Evolutionary conservation across 1,284 basidiomycete species (phyloP), one percentile per base, ranked within the genome.

Genomic region (Rhodotorula glutinis): DNA sequence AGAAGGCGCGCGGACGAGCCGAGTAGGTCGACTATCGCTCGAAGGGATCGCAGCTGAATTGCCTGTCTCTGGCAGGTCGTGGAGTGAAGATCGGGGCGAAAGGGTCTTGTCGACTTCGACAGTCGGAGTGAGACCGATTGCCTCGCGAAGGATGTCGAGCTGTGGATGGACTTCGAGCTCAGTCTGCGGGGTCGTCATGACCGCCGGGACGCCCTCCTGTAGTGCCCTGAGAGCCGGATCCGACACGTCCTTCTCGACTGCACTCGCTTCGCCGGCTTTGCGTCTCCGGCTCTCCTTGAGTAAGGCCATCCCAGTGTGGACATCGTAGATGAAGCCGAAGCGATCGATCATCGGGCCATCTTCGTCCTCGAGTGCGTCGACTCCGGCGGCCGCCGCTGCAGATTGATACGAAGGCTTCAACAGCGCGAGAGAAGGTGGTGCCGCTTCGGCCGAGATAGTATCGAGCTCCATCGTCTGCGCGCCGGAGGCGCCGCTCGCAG

Each of bases 281-380:
- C 44, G 88, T 88, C 53, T 43, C 33, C 73, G 52, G n/a, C 65
- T 65, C 54, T 89, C 83, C 13, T 87, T 78, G 40, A 93, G 82
- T 27, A 93, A 80, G 23, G 91, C 80, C n/a, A 89, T 82, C 74
- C 93, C 91, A 71, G 85, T 83, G 30, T 87, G 86, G 17, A 92
- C 85, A 74, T 92, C 90, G 73, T 93, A 96, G 76, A 96, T 89
- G 80, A 98, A 98, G 0, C 95, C 95, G 77, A 91, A 98, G 14
- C 92, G 86, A 75, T 97, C 95, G 9, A 93, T 92, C 72, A 96
- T 81, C 2, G 87, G 86, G 54, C 87, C 83, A 51, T 85, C 84
- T 53, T 80, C 82, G 63, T 82, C 81, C 19, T 85, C 83, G 17
- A 25, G 52, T 0, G n/a, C 27, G 5, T 4, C 30, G 5, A 25